phyloP scores from a whole-genome alignment of 176 grass and related monocot genomes.

The Oryza brachyantha region DNA sequence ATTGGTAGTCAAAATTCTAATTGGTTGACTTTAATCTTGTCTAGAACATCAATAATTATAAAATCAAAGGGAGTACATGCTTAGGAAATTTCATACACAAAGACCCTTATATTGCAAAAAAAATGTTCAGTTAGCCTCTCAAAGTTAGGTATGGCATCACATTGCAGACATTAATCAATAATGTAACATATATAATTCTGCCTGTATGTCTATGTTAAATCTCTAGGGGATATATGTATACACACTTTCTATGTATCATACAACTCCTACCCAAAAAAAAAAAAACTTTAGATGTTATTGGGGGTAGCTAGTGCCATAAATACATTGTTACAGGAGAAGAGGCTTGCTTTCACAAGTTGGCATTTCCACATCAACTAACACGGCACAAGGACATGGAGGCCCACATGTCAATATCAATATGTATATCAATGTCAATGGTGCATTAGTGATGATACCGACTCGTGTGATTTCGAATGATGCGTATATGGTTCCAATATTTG shows the following conservation, averaged over 20 bases:
- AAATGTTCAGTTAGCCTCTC: not conserved
- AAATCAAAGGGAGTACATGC: too few species aligned
- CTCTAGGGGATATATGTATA: not conserved
- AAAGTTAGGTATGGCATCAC: constrained; percentile 10
- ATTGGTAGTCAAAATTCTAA: too few species aligned
- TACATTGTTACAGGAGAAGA: not conserved
- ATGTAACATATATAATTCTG: constrained; percentile 10
- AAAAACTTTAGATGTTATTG: not conserved
- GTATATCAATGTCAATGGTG: constrained; percentile 17
- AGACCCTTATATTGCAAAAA: not conserved
- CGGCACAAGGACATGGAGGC: constrained; percentile 7
- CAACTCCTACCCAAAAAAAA: not conserved
- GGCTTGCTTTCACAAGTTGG: constrained; percentile 16
- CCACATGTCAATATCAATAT: constrained; percentile 23
- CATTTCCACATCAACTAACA: constrained; percentile 30
- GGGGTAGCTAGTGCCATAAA: not conserved
- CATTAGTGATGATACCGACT: constrained; percentile 33
- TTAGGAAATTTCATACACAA: not conserved
- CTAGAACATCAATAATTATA: too few species aligned
- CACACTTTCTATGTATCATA: not conserved
- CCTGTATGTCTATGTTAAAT: not conserved
- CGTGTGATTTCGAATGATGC: constrained; percentile 7
- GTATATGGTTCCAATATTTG: not conserved
- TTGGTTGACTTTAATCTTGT: too few species aligned
- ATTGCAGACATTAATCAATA: constrained; percentile 1